Conservation (phyloP, 2,329 filamentous ascomycete genomes). For the Fusarium zealandicum region DNA sequence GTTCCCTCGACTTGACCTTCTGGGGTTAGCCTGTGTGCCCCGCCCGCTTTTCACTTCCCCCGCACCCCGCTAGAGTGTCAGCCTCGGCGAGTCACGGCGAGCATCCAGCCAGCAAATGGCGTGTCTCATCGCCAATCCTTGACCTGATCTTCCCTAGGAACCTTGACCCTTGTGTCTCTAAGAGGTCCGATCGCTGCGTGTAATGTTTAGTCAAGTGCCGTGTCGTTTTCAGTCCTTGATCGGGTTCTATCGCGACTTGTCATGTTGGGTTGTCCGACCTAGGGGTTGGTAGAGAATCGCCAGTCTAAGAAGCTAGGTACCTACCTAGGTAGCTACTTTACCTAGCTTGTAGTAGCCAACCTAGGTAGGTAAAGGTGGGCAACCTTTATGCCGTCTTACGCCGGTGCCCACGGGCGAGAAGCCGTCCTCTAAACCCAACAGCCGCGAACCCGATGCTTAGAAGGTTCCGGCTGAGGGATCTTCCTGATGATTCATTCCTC, state of each 20-base stretch:
- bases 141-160: constrained; percentile 20
- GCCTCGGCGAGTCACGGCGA: too few relatives aligned
- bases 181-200: too few relatives aligned
- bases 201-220: constrained; percentile 20
- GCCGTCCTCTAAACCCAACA: constrained; percentile 20
- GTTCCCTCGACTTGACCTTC: neutral
- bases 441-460: constrained; percentile 9
- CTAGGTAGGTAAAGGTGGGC: too few relatives aligned
- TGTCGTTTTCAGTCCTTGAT: constrained; percentile 29
- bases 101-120: constrained; percentile 1
- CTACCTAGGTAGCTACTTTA: neutral
- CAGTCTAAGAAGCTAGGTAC: neutral
- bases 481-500: constrained; percentile 21
- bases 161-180: neutral
- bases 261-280: too few relatives aligned
- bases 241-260: neutral
- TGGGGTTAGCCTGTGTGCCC: constrained; percentile 33
- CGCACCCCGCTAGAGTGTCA: constrained; percentile 33
- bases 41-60: constrained; percentile 42
- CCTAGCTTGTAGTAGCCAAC: too few relatives aligned
- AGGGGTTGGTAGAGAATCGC: neutral
- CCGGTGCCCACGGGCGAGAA: constrained; percentile 23
- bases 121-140: constrained; percentile 16
- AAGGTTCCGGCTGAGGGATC: constrained; percentile 24
- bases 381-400: neutral